Percentiles rank a stretch among this genome's conserved stretches.
These are phyloP conservation scores for Aphanomyces invadans DNA, from an alignment of 352 stramenopile genomes.

Conservation along the genomic window DNA sequence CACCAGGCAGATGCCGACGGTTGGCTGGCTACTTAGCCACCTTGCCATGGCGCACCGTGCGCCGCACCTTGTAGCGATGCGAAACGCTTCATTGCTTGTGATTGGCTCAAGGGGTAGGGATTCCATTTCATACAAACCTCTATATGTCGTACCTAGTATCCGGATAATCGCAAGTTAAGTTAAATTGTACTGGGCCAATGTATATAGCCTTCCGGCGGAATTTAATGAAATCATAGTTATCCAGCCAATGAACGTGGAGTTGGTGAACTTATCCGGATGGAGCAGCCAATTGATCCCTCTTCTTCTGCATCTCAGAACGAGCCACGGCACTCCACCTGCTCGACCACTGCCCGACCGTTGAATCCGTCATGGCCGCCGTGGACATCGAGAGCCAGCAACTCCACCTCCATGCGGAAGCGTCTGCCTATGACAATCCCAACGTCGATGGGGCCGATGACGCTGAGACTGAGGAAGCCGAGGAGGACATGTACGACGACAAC, in stretches of 20 bases:
- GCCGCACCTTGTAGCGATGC: background rate
- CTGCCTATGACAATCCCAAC: background rate
- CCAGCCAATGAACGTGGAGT: background rate
- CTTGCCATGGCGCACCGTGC: no score
- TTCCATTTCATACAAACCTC: background rate
- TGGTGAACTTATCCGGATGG: background rate
- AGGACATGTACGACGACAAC: constrained; percentile 2
- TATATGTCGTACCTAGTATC: background rate
- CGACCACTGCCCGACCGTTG: background rate
- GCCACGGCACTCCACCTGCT: background rate
- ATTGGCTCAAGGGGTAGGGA: background rate
- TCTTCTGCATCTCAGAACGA: constrained; percentile 11
- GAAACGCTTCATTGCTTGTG: background rate
- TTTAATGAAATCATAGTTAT: no score
- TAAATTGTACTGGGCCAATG: no score
- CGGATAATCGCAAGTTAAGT: no score
- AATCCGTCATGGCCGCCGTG: background rate
- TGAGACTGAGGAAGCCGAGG: constrained; percentile 10
- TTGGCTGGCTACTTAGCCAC: no score
- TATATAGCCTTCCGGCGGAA: no score
- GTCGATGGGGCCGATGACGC: constrained; percentile 1
- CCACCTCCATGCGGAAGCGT: background rate
- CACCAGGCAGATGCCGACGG: no score
- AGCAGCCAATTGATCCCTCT: background rate
- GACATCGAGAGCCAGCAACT: constrained; percentile 1